These are phyloP conservation scores for Neurospora sp. DNA, from an alignment of 495 filamentous ascomycete genomes.

Conservation along the genomic window DNA sequence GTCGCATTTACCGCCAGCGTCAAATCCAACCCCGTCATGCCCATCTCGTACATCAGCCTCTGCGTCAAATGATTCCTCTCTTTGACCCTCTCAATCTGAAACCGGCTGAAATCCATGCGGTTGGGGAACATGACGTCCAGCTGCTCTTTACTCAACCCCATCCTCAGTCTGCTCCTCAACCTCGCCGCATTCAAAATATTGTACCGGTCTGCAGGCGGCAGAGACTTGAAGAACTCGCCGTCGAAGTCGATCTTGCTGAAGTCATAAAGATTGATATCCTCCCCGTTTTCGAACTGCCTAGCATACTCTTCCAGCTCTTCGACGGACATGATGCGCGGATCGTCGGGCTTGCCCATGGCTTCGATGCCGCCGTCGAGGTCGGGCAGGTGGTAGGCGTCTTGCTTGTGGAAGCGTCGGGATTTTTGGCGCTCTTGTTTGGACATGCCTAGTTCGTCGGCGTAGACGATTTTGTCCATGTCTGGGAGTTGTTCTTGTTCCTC, in stretches of 20 bases:
- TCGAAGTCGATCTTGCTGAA: slow-evolving; percentile 98
- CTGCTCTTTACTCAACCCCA: slow-evolving; percentile 96
- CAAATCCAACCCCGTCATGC: slow-evolving; percentile 68
- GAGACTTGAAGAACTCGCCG: slow-evolving; percentile 79
- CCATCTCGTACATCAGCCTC: slow-evolving; percentile 86
- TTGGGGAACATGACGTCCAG: slow-evolving; percentile 93
- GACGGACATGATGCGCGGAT: slow-evolving; percentile 87
- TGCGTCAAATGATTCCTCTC: slow-evolving; percentile 95
- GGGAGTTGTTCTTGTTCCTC: slow-evolving; percentile 57
- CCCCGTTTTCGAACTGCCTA: slow-evolving; percentile 78
- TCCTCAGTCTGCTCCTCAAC: slow-evolving; percentile 73
- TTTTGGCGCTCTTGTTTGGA: slow-evolving; percentile 61
- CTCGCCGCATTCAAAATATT: slow-evolving; percentile 93
- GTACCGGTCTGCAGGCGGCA: slow-evolving; percentile 86
- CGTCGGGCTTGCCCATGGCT: slow-evolving; percentile 80
- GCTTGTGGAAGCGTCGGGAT: slow-evolving; percentile 73
- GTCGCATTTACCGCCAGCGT: slow-evolving; percentile 47
- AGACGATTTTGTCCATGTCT: slow-evolving; percentile 57
- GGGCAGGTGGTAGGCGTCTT: slow-evolving; percentile 88
- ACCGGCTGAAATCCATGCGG: slow-evolving; percentile 92
- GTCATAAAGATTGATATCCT: slow-evolving; percentile 96
- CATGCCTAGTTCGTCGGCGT: slow-evolving; percentile 83
- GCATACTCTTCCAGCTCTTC: slow-evolving; percentile 92
- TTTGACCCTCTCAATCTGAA: slow-evolving; percentile 87
- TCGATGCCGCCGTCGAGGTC: slow-evolving; percentile 65